Evolutionary conservation across 257 asterid genomes (phyloP).

Genomic region (Thymus mandschuricus): DNA sequence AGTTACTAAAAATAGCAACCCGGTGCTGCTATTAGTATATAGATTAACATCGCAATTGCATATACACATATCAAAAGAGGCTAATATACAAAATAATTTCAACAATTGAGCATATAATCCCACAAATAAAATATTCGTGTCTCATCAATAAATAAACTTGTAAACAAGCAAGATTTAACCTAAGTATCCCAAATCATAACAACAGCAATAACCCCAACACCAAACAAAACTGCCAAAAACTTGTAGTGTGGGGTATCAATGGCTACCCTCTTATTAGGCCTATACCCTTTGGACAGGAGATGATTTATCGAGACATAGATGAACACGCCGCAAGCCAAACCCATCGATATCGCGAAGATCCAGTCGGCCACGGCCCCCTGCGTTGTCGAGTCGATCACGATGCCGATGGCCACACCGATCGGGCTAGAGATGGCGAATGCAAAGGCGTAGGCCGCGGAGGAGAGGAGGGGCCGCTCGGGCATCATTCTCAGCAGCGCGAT

Average conservation of each 20-base stretch:
- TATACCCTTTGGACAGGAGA: constrained; percentile 71
- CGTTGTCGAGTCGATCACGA: constrained; percentile 74
- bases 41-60: too few relatives aligned
- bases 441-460: constrained; percentile 72
- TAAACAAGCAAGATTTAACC: background rate
- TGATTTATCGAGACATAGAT: constrained; percentile 83
- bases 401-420: constrained; percentile 78
- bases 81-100: too few relatives aligned
- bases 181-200: constrained; percentile 96
- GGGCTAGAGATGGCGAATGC: constrained; percentile 91
- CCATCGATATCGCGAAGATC: constrained; percentile 89
- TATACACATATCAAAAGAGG: too few relatives aligned
- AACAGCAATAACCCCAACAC: constrained; percentile 81
- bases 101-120: too few relatives aligned
- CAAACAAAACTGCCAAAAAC: constrained; percentile 73
- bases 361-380: constrained; percentile 84
- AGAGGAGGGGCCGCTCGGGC: constrained; percentile 78
- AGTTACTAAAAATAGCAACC: too few relatives aligned
- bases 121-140: too few relatives aligned
- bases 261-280: constrained; percentile 45
- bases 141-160: too few relatives aligned
- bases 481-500: constrained; percentile 92
- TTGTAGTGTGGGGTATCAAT: constrained; percentile 51
- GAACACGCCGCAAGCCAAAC: constrained; percentile 87
- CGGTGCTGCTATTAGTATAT: too few relatives aligned